phyloP scores from a whole-genome alignment of 305 asterid species.

The Fraxinus sp. region DNA sequence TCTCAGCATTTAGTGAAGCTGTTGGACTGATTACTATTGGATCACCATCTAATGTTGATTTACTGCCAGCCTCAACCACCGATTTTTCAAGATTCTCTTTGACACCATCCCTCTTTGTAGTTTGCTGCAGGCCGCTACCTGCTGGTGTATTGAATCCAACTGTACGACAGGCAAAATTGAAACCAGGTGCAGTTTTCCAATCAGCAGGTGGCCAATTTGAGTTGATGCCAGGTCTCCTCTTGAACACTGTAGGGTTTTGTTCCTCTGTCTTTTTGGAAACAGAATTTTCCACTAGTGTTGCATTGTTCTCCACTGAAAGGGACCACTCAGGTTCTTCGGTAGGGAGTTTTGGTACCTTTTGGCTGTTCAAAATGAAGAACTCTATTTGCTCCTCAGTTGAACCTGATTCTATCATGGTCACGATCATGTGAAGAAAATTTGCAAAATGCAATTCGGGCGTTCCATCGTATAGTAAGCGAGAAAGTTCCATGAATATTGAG shows the following conservation, averaged over 20 bases:
- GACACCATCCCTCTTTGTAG: constrained; percentile 12
- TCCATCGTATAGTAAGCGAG: constrained; percentile 56
- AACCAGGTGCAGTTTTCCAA: constrained; percentile 70
- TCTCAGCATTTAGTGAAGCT: constrained; percentile 30
- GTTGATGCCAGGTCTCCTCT: constrained; percentile 32
- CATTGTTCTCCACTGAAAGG: constrained; percentile 37
- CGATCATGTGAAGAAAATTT: constrained; percentile 85
- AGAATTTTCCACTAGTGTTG: constrained; percentile 8
- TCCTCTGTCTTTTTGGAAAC: constrained; percentile 30
- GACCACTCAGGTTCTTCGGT: constrained; percentile 69
- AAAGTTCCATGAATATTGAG: constrained; percentile 67
- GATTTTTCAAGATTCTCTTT: constrained; percentile 20
- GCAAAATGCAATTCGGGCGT: constrained; percentile 71
- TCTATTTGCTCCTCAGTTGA: constrained; percentile 78
- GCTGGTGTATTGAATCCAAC: constrained; percentile 24
- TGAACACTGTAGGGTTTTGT: constrained; percentile 25
- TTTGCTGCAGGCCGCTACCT: constrained; percentile 21
- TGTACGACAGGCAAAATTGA: constrained; percentile 17
- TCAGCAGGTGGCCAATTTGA: constrained; percentile 72
- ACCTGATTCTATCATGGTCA: constrained; percentile 77
- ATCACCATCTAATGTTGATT: constrained; percentile 31
- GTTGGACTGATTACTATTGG: constrained; percentile 21
- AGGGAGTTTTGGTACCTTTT: constrained; percentile 73
- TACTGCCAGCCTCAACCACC: constrained; percentile 31
- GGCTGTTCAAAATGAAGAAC: constrained; percentile 70